Base-by-base conservation (phyloP, 2,329 filamentous ascomycete genomes). In the Massarina eburnea region DNA sequence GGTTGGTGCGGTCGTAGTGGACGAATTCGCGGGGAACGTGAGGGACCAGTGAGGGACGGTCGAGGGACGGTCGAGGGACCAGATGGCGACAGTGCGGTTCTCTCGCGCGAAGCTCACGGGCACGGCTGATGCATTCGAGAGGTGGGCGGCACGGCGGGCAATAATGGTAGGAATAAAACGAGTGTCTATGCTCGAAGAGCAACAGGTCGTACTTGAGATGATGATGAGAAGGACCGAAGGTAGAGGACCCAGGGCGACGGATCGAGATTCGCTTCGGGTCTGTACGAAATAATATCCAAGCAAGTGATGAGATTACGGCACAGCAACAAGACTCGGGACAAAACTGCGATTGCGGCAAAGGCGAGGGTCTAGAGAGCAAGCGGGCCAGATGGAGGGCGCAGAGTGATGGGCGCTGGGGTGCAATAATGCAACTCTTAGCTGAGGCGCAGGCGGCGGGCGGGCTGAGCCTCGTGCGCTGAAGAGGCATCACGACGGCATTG, bases 1-100 rank as follows among this genome's bases (percentile, higher is more conserved):
- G n/a, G 27, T 41, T 41, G 41, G 30, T 30, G 42, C 19, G 29
- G 32, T 17, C 21, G 12, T 32, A 32, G 26, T n/a, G n/a, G n/a
- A n/a, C n/a, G n/a, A n/a, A n/a, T n/a, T 30, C 19, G 35, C 19
- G 35, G 14, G 20, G 2, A n/a, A 21, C n/a, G n/a, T n/a, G 9
- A 30, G 24, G 5, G 14, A 20, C 18, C 15, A 20, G 35, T 20
- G 19, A 20, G 35, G 9, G 10, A 26, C 35, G 19, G 15, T 17
- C 32, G 34, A 41, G 36, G 22, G 15, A 20, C 18, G 41, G 18
- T 43, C 15, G 18, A 10, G 39, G 8, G 47, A 14, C 6, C n/a
- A 26, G 19, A 15, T 20, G 35, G 15, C 33, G 33, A 35, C 4
- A 17, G n/a, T 8, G 35, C 14, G 21, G 35, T 38, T 3, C 10